Evolutionary conservation across 2,329 filamentous ascomycete species (phyloP).

Genomic region (Ascochyta viciae-villosae): DNA sequence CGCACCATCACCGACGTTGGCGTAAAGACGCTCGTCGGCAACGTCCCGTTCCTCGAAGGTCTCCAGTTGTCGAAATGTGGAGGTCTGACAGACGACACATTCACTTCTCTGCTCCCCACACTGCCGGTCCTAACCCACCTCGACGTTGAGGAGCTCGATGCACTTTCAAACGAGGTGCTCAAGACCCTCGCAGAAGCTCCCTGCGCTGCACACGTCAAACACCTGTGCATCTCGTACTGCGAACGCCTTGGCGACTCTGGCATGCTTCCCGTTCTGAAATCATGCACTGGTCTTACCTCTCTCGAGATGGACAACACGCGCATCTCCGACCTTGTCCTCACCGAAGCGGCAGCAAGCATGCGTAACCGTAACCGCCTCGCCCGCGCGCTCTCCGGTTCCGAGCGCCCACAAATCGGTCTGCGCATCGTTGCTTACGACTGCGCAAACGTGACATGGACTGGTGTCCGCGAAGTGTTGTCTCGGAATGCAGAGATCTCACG

Average conservation of each 20-base stretch:
- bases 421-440: conserved; percentile 89
- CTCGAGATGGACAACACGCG: conserved; percentile 94
- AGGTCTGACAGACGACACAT: conserved; percentile 74
- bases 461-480: conserved; percentile 83
- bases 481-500: conserved; percentile 79
- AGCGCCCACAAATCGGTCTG: conserved; percentile 63
- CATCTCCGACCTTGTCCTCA: conserved; percentile 83
- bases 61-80: conserved; percentile 81
- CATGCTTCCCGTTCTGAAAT: conserved; percentile 81
- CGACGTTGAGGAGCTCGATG: conserved; percentile 84
- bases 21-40: conserved; percentile 73
- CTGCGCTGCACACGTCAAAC: conserved; percentile 73
- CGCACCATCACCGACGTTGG: conserved; percentile 74
- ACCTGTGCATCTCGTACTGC: conserved; percentile 90
- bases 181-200: conserved; percentile 78
- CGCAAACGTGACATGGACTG: conserved; percentile 89
- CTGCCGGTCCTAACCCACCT: conserved; percentile 81
- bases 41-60: conserved; percentile 80
- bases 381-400: conserved; percentile 38
- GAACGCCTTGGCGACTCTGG: conserved; percentile 83
- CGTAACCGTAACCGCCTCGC: conserved; percentile 66
- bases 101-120: conserved; percentile 76
- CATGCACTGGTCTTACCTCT: conserved; percentile 71
- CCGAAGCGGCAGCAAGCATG: conserved; percentile 84
- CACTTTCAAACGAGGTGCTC: conserved; percentile 77